Base-by-base conservation (phyloP, 345 rosid species). In the Eucalyptus tenuipes region DNA sequence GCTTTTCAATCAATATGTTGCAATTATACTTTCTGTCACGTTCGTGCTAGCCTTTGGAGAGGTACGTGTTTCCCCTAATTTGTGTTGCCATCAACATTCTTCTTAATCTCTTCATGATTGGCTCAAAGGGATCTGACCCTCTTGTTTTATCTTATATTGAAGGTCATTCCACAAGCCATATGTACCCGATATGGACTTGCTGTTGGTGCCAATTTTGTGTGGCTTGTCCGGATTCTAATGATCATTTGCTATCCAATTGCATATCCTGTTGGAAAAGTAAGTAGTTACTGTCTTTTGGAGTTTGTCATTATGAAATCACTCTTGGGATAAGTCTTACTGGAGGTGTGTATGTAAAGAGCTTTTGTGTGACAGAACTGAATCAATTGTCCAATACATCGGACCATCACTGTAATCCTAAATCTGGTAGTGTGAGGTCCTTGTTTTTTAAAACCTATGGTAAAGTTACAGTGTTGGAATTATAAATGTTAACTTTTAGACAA, bases 141-240 rank as follows among this genome's bases (percentile, higher is more conserved):
- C 45, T 75, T 44, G 29, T 81, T 75, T 75, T 75, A 75, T 79
- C 85, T 88, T 45, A 15, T 24, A 49, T 45, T 91, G 42, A 86
- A 98, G 99, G 98, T 98, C 92, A 98, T 98, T 91, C 99, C 99
- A 59, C 99, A 98, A 95, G 93, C 99, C 53, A 97, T 93, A 92
- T 98, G 99, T 87, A 90, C 99, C 4, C 94, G 99, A 93, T 97
- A 97, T 91, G 99, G 99, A 61, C 96, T 97, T 17, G 98, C 99
- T 2, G 98, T 97, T 3, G 99, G 99, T 89, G 95, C 99, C 4
- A 97, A 96, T 90, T 95, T 97, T 81, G 94, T 93, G 5, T 94
- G 95, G 97, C 99, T 97, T 88, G 99, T 97, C 64, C 93, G 95
- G 31, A 89, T 97, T 91, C 92, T 97, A 89, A 96, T 97, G 99